These are phyloP conservation scores for Arthrobotrys megalospora DNA, from an alignment of 2,329 filamentous ascomycete species.

Conservation along the genomic window DNA sequence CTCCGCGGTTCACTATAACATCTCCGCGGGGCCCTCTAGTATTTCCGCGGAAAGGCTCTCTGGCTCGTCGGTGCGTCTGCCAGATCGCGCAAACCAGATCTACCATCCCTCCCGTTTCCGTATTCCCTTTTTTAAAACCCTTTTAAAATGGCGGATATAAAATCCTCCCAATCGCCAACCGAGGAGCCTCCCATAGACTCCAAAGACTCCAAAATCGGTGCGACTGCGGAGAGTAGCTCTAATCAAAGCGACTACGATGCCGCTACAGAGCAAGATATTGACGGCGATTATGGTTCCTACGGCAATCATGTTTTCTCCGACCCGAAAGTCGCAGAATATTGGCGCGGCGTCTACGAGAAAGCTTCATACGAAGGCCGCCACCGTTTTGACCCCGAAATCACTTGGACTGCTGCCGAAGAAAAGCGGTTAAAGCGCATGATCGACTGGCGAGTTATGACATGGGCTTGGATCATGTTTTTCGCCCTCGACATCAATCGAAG, in stretches of 20 bases:
- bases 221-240: slow-evolving; percentile 42
- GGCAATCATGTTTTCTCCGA: slow-evolving; percentile 71
- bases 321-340: slow-evolving; percentile 72
- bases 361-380: slow-evolving; percentile 69
- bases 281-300: slow-evolving; percentile 65
- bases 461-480: slow-evolving; percentile 71
- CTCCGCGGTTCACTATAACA: slow-evolving; percentile 33
- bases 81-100: slow-evolving; percentile 2
- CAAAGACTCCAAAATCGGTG: slow-evolving; percentile 19
- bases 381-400: slow-evolving; percentile 70
- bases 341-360: slow-evolving; percentile 72
- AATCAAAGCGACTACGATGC: slow-evolving; percentile 38
- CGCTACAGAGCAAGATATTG: slow-evolving; percentile 49
- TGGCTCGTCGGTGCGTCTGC: slow-evolving; percentile 10
- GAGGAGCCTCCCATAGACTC: slow-evolving; percentile 46
- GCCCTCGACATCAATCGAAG: slow-evolving; percentile 70
- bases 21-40: slow-evolving; percentile 9
- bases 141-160: slow-evolving; percentile 51
- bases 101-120: background rate
- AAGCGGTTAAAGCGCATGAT: slow-evolving; percentile 69
- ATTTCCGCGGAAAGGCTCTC: slow-evolving; percentile 23
- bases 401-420: slow-evolving; percentile 71
- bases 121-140: background rate
- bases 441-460: slow-evolving; percentile 68
- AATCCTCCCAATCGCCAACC: slow-evolving; percentile 17